These are phyloP conservation scores for Camellia lanceoleosa DNA, from an alignment of 148 eudicot species.

Conservation along the genomic window DNA sequence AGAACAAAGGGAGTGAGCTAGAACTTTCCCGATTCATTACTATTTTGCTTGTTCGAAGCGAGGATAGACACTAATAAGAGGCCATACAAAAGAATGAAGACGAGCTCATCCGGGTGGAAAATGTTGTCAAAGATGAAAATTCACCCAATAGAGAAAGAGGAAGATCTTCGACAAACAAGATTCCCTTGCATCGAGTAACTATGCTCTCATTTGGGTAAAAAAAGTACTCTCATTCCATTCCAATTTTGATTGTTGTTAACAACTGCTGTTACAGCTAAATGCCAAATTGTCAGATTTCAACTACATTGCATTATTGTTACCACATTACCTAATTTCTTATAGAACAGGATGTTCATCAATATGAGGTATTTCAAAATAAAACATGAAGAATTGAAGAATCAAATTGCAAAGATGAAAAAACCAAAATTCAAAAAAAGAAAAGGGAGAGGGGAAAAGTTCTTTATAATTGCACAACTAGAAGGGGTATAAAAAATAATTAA, in stretches of 20 bases:
- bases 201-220: no score
- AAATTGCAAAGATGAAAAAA: background rate
- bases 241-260: background rate
- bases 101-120: no score
- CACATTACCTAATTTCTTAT: background rate
- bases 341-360: background rate
- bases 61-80: no score
- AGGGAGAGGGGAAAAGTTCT: background rate
- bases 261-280: background rate
- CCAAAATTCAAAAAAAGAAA: background rate
- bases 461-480: background rate
- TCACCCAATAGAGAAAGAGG: no score
- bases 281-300: background rate
- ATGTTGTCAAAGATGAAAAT: no score
- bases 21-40: no score
- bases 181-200: no score
- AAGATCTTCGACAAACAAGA: no score
- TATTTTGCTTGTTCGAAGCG: no score
- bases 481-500: background rate
- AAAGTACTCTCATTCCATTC: no score
- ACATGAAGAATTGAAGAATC: background rate
- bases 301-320: background rate
- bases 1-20: no score
- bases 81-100: no score
- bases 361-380: background rate